phyloP scores from a whole-genome alignment of 345 rosid genomes.

The Camelina hispida region DNA sequence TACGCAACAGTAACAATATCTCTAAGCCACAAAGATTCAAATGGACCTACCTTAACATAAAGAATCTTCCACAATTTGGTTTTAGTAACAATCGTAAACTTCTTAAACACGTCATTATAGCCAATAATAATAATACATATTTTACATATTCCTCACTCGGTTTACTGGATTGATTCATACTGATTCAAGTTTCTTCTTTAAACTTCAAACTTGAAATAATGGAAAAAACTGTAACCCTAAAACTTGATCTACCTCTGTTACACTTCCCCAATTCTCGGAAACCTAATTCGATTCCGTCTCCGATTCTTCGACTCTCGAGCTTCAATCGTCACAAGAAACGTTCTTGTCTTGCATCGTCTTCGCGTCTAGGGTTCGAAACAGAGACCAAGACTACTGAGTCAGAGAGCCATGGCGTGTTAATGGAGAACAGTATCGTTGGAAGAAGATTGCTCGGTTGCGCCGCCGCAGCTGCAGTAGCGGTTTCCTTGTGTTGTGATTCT shows the following conservation, averaged over 20 bases:
- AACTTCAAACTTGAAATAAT: constrained; percentile 47
- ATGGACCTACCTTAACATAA: constrained; percentile 43
- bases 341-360: constrained; percentile 37
- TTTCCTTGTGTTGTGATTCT: constrained; percentile 56
- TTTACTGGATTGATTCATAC: background rate
- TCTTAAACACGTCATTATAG: constrained; percentile 22
- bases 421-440: constrained; percentile 35
- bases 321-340: constrained; percentile 40
- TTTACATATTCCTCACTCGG: background rate
- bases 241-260: constrained; percentile 40
- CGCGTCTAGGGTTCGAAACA: constrained; percentile 20
- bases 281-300: constrained; percentile 36
- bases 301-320: constrained; percentile 33
- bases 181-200: constrained; percentile 14
- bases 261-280: constrained; percentile 42
- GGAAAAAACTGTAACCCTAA: constrained; percentile 45
- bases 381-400: constrained; percentile 21
- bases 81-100: constrained; percentile 41
- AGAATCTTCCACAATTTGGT: constrained; percentile 42
- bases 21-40: constrained; percentile 61
- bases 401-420: constrained; percentile 32
- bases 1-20: constrained; percentile 49
- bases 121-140: background rate
- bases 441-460: constrained; percentile 61
- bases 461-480: constrained; percentile 56